A percentile compares a stretch with the other conserved stretches of the same genome.
These are phyloP conservation scores for Tardiomyces blankii DNA, from an alignment of 1,139 yeast genomes.

Conservation along the genomic window DNA sequence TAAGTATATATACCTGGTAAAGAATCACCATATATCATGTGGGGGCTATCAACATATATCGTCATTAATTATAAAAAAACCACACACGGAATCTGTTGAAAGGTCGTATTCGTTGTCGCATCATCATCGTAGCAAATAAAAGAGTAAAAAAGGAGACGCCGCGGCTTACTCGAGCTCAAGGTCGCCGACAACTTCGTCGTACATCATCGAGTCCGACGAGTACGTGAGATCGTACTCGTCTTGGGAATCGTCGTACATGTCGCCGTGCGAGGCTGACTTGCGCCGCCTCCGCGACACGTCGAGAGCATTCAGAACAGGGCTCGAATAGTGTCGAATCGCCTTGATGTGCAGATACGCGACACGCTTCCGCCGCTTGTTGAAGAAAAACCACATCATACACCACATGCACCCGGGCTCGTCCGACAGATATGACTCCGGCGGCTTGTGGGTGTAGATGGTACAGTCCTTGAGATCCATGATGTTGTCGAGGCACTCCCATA, in stretches of 20 bases:
- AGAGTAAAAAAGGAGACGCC: too few species aligned
- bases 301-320: slow-evolving; percentile 11
- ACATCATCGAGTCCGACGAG: slow-evolving; percentile 15
- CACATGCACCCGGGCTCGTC: slow-evolving; percentile 73
- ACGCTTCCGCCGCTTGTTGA: slow-evolving; percentile 81
- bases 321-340: slow-evolving; percentile 21
- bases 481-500: slow-evolving; percentile 82
- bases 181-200: slow-evolving; percentile 29
- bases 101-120: too few species aligned
- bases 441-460: slow-evolving; percentile 65
- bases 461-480: slow-evolving; percentile 78
- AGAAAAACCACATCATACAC: slow-evolving; percentile 89
- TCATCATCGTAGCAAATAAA: too few species aligned
- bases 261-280: slow-evolving; percentile 15
- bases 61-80: too few species aligned
- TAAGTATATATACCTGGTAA: too few species aligned
- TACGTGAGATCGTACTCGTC: slow-evolving; percentile 39
- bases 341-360: slow-evolving; percentile 70
- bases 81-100: too few species aligned
- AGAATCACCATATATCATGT: too few species aligned
- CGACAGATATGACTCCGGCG: slow-evolving; percentile 67
- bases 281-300: slow-evolving; percentile 14
- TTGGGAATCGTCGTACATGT: slow-evolving; percentile 30
- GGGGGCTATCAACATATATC: too few species aligned
- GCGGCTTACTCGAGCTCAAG: slow-evolving; percentile 25